Conservation (phyloP, 441 rosid species). For the Erysimum pusillum region DNA sequence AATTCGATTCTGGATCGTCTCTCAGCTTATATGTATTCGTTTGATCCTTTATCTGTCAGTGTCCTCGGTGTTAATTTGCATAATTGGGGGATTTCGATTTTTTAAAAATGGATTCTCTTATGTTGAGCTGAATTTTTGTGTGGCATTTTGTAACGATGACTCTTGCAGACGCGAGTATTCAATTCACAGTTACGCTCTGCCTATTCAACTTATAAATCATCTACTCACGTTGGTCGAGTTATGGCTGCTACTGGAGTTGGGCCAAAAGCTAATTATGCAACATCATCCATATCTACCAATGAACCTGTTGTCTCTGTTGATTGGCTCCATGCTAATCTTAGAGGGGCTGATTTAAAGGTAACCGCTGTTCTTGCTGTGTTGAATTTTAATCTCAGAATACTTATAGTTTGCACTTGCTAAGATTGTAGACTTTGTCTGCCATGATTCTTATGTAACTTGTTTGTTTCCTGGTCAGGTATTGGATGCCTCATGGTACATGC, state of each 20-base stretch:
- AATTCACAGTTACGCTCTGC: slow-evolving; percentile 40
- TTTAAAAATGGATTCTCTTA: not conserved
- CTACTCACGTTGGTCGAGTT: slow-evolving; percentile 46
- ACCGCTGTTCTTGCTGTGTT: not conserved
- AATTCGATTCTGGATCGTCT: slow-evolving; percentile 5
- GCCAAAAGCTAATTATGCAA: slow-evolving; percentile 53
- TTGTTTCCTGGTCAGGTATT: slow-evolving; percentile 61
- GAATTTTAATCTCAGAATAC: not conserved
- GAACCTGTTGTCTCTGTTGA: slow-evolving; percentile 90
- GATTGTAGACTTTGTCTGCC: slow-evolving; percentile 3
- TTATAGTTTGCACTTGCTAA: slow-evolving; percentile 9
- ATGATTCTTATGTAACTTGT: slow-evolving; percentile 21
- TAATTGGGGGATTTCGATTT: too few species aligned
- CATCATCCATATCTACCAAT: slow-evolving; percentile 55
- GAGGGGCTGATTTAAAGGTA: slow-evolving; percentile 81
- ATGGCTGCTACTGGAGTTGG: slow-evolving; percentile 67
- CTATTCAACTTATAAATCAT: slow-evolving; percentile 41
- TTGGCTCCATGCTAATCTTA: slow-evolving; percentile 89
- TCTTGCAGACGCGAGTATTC: slow-evolving; percentile 59
- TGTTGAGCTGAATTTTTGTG: slow-evolving; percentile 10
- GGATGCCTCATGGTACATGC: slow-evolving; percentile 99
- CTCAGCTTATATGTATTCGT: slow-evolving; percentile 28
- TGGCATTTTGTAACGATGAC: not conserved
- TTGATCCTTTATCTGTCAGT: not conserved
- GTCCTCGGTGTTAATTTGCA: not conserved